Percentiles rank a stretch among this genome's conserved stretches.
phyloP scores from a whole-genome alignment of 768 basidiomycete genomes.

The Psilocybe sp. region DNA sequence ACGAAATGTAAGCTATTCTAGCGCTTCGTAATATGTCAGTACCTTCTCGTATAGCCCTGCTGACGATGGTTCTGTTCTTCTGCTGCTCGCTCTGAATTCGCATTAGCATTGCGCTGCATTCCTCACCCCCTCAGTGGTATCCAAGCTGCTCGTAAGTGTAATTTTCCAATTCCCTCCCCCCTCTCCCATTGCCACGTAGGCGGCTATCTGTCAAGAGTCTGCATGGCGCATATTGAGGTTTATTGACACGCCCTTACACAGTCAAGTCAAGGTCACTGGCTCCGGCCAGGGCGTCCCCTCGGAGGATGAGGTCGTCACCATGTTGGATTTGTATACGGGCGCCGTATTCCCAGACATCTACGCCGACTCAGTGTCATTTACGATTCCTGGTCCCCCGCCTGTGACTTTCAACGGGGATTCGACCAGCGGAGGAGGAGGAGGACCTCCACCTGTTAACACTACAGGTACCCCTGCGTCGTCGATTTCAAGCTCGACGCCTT shows the following conservation, averaged over 20 bases:
- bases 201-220: no score
- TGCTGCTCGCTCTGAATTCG: conserved; percentile 6
- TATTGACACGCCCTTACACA: conserved; percentile 2
- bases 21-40: conserved; percentile 1
- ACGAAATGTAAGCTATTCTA: conserved; percentile 40
- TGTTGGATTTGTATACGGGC: conserved; percentile 30
- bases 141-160: conserved; percentile 46
- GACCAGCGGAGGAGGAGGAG: conserved; percentile 11
- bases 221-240: no score
- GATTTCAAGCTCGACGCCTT: background rate
- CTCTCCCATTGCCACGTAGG: no score
- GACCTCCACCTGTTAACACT: conserved; percentile 7
- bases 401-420: conserved; percentile 23
- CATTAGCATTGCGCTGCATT: conserved; percentile 43
- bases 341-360: conserved; percentile 36
- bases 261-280: conserved; percentile 35
- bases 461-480: conserved; percentile 1
- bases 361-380: conserved; percentile 28
- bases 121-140: conserved; percentile 41
- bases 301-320: conserved; percentile 29
- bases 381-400: conserved; percentile 34
- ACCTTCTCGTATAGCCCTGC: background rate
- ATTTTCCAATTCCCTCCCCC: background rate
- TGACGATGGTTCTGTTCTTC: background rate
- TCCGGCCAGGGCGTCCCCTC: conserved; percentile 33